Conservation (phyloP, 257 asterid genomes). For the Lycium barbarum region DNA sequence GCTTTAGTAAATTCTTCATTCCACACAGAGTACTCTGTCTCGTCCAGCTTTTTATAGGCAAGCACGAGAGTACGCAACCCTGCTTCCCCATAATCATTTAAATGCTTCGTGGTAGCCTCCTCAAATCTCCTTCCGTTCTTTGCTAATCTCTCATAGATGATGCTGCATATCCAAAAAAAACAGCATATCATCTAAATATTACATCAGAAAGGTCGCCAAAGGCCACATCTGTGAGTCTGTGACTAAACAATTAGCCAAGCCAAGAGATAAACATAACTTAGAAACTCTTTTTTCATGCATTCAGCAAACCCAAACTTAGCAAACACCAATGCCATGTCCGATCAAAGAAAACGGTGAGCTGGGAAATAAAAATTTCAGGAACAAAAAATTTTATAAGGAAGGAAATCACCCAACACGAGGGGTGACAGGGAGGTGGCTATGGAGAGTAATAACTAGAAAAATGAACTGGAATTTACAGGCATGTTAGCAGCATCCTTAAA, state of each 20-base stretch:
- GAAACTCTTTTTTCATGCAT: slow-evolving; percentile 12
- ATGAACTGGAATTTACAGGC: not conserved
- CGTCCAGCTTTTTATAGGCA: slow-evolving; percentile 86
- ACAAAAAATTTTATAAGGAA: not conserved
- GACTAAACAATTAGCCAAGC: slow-evolving; percentile 27
- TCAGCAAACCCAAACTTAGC: slow-evolving; percentile 14
- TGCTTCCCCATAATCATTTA: slow-evolving; percentile 93
- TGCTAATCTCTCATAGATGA: slow-evolving; percentile 89
- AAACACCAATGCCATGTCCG: not conserved
- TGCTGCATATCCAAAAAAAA: slow-evolving; percentile 62
- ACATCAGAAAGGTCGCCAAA: not conserved
- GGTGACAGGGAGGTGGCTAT: not conserved
- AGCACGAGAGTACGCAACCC: slow-evolving; percentile 95
- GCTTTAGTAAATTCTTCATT: slow-evolving; percentile 83
- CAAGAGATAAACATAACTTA: not conserved
- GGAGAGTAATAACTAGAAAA: slow-evolving; percentile 24
- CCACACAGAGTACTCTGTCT: slow-evolving; percentile 82
- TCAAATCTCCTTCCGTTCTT: slow-evolving; percentile 67
- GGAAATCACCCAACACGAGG: not conserved
- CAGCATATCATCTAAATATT: slow-evolving; percentile 25
- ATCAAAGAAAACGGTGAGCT: slow-evolving; percentile 13
- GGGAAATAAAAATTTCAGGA: not conserved
- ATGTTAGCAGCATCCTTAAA: slow-evolving; percentile 11
- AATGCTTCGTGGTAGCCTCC: slow-evolving; percentile 81
- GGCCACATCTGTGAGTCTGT: not conserved